Evolutionary conservation across 345 rosid genomes (phyloP).

Genomic region (Eutrema yunnanense): DNA sequence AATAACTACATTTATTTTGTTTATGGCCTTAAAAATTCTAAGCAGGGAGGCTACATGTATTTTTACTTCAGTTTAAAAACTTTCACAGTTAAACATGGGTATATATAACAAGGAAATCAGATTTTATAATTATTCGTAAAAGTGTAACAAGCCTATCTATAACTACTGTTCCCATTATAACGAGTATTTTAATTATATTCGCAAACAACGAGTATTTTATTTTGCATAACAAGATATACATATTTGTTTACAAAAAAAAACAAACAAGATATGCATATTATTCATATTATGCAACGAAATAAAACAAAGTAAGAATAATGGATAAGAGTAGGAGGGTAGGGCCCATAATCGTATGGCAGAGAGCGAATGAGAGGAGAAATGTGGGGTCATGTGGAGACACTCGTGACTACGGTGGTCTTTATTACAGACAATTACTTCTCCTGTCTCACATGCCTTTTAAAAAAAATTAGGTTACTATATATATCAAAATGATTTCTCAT

Average conservation of each 20-base stretch:
- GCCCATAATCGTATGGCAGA: constrained; percentile 8
- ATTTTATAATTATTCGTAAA: background rate
- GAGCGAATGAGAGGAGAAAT: constrained; percentile 1
- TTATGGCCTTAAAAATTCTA: too few relatives aligned
- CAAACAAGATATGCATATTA: background rate
- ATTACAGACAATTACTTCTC: constrained; percentile 31
- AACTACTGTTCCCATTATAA: background rate
- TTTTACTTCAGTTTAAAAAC: too few relatives aligned
- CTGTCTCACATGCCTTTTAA: constrained; percentile 38
- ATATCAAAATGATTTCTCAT: background rate
- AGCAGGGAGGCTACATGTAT: too few relatives aligned
- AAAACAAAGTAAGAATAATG: background rate
- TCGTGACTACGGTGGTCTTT: constrained; percentile 29
- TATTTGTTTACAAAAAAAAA: too few relatives aligned
- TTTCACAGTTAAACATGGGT: too few relatives aligned
- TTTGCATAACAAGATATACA: background rate
- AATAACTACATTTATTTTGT: too few relatives aligned
- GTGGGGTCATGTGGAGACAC: constrained; percentile 28
- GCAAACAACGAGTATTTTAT: background rate
- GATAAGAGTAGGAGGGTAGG: constrained; percentile 3
- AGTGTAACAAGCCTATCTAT: background rate
- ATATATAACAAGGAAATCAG: too few relatives aligned
- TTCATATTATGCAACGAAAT: background rate
- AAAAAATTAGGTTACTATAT: too few relatives aligned
- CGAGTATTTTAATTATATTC: background rate